Percentiles rank a stretch among this genome's conserved stretches.
These are phyloP conservation scores for Vaccinium darrowii DNA, from an alignment of 148 eudicot genomes.

Conservation along the genomic window DNA sequence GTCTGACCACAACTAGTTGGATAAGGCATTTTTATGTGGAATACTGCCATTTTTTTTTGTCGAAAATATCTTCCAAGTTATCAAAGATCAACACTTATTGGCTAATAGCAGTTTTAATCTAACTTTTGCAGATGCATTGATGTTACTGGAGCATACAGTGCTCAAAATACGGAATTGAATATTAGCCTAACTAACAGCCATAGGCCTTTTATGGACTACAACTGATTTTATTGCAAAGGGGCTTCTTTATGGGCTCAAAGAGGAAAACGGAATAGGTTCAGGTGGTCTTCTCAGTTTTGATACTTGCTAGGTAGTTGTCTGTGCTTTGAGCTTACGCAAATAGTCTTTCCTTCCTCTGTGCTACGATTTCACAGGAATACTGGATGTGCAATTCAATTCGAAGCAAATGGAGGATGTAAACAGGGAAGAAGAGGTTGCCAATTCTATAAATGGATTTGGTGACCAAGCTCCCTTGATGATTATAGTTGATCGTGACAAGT, in stretches of 20 bases:
- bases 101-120: not conserved
- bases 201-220: slow-evolving; percentile 92
- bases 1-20: not conserved
- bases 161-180: slow-evolving; percentile 90
- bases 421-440: slow-evolving; percentile 27
- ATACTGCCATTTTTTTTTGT: not conserved
- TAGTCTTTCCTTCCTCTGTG: not conserved
- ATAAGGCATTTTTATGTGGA: not conserved
- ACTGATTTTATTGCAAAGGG: slow-evolving; percentile 96
- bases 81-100: not conserved
- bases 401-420: slow-evolving; percentile 35
- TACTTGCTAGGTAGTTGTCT: not conserved
- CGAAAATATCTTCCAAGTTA: not conserved
- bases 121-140: slow-evolving; percentile 72
- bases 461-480: slow-evolving; percentile 42
- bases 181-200: slow-evolving; percentile 96
- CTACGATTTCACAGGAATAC: slow-evolving; percentile 23
- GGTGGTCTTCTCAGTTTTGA: not conserved
- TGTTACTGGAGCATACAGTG: slow-evolving; percentile 90
- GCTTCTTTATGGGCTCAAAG: slow-evolving; percentile 33
- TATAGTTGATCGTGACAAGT: slow-evolving; percentile 62
- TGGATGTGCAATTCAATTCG: slow-evolving; percentile 22
- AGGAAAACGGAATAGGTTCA: slow-evolving; percentile 48
- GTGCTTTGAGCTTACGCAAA: not conserved
- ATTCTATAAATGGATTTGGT: slow-evolving; percentile 23